Conservation (phyloP, 805 yeast species). For the Sugiyamaella marilandica region DNA sequence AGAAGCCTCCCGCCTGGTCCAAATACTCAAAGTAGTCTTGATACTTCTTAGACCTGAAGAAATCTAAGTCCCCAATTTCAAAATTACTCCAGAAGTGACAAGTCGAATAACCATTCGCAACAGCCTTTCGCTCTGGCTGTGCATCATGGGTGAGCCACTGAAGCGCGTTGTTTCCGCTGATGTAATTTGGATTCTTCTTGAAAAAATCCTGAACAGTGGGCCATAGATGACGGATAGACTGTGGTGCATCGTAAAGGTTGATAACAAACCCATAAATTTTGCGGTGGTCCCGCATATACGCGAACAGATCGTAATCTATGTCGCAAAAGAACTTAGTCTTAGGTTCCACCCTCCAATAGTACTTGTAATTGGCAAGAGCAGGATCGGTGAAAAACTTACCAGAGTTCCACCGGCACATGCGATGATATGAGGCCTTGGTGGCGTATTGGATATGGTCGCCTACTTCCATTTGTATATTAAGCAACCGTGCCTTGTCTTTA, state of each 20-base stretch:
- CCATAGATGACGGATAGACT: slow-evolving; percentile 61
- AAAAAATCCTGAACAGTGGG: slow-evolving; percentile 61
- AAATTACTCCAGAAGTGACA: slow-evolving; percentile 93
- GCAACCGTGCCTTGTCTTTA: slow-evolving; percentile 36
- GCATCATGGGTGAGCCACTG: slow-evolving; percentile 51
- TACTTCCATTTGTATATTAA: slow-evolving; percentile 40
- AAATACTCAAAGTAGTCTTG: slow-evolving; percentile 56
- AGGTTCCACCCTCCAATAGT: slow-evolving; percentile 84
- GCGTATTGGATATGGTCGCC: slow-evolving; percentile 57
- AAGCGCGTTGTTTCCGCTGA: slow-evolving; percentile 50
- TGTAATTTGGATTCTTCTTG: slow-evolving; percentile 49
- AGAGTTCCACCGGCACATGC: slow-evolving; percentile 80
- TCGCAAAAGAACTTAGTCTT: slow-evolving; percentile 62
- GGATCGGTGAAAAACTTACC: slow-evolving; percentile 64
- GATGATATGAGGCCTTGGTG: slow-evolving; percentile 58
- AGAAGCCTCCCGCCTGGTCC: slow-evolving; percentile 72
- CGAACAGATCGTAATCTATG: slow-evolving; percentile 45
- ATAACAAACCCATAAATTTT: slow-evolving; percentile 73
- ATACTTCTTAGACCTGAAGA: slow-evolving; percentile 66
- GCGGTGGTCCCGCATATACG: slow-evolving; percentile 46
- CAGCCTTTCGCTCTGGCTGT: slow-evolving; percentile 43
- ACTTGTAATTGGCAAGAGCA: slow-evolving; percentile 53
- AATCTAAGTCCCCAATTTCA: slow-evolving; percentile 81
- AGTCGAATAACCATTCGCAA: slow-evolving; percentile 41
- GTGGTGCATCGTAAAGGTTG: slow-evolving; percentile 64